Conservation (phyloP, 495 filamentous ascomycete species). For the Pyrenopolyporus hunteri region DNA sequence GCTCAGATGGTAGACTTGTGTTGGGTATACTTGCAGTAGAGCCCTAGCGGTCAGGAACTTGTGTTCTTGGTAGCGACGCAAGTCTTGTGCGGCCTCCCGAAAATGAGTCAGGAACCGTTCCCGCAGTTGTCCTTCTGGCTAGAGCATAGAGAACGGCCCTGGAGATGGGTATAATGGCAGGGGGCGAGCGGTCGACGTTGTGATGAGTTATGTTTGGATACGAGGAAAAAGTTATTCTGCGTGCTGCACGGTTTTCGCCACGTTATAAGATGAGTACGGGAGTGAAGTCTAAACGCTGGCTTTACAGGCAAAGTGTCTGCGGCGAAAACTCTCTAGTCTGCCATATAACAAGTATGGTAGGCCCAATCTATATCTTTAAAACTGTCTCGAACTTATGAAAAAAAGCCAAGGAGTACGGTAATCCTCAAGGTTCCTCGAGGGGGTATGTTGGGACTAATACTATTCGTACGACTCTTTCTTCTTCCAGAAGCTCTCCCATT, state of each 20-base stretch:
- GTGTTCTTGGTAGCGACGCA: slow-evolving; percentile 44
- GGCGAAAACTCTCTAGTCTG: slow-evolving; percentile 1
- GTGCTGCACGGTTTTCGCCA: background rate
- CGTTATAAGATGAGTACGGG: background rate
- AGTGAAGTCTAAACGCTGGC: background rate
- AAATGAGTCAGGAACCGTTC: slow-evolving; percentile 42
- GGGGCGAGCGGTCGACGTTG: slow-evolving; percentile 7
- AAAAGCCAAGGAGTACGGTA: background rate
- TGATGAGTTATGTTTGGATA: slow-evolving; percentile 3
- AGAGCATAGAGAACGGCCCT: too few relatives aligned
- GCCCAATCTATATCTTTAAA: background rate
- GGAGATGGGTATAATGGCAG: slow-evolving; percentile 2
- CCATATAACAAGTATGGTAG: background rate
- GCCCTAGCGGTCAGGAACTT: slow-evolving; percentile 42
- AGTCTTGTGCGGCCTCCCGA: slow-evolving; percentile 43
- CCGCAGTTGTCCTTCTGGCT: slow-evolving; percentile 19
- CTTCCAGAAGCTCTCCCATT: slow-evolving; percentile 24
- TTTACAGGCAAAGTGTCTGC: background rate
- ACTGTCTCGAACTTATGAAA: background rate
- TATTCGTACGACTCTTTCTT: slow-evolving; percentile 11
- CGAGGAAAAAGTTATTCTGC: slow-evolving; percentile 3
- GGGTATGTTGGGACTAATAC: slow-evolving; percentile 30
- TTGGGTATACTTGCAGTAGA: slow-evolving; percentile 45
- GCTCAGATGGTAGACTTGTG: slow-evolving; percentile 19
- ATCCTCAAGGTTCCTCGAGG: background rate